Base-by-base conservation (phyloP, 2,329 filamentous ascomycete species). In the Emmonsiellopsis sp. region DNA sequence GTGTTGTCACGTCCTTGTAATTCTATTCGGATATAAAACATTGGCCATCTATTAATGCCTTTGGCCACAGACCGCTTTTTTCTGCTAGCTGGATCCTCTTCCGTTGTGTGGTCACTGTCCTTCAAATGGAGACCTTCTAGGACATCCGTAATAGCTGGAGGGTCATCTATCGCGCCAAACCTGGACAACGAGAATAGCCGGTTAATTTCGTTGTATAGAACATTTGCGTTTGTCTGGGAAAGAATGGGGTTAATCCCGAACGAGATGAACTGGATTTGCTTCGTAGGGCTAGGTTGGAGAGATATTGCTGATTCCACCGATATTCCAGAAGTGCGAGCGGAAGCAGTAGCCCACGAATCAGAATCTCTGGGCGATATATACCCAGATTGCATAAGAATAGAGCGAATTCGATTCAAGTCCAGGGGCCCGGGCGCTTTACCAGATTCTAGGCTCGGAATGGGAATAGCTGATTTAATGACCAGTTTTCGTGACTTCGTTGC, bases 161-260 rank as follows among this genome's bases (percentile, higher is more conserved):
- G 62, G 1, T 79, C 75, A 17, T 85, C 82, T 3, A 76, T 55
- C 11, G 74, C 68, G 0, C 89, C 88, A 70, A 97, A 98, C 55
- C 76, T 81, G 0, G 93, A 97, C 42, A 80, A 77, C 4, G 76
- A 70, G 65, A 97, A 95, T 1, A 90, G 63, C 21, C 77, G 78
- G 65, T 97, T 97, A 55, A 95, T 75, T 54, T 86, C 83, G 51
- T 87, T 82, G 60, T 87, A 94, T 0, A 97, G 67, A 6, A 86
- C 68, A 55, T 85, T 86, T 2, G 80, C 76, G 0, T 78, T 78
- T 47, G 3, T 77, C 73, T 27, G 79, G 71, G 1, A 73, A 65
- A 1, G 40, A 9, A 94, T 60, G 0, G 90, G 88, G 7, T 77
- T 72, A 6, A 90, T 79, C 0, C 88, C 90, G 31, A 95, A 69